Evolutionary conservation across 164 flowering plant genomes (phyloP).

Genomic region (Vitis vinifera): ASM3070453v1 NC_081821.1:4955501-4956000

Average conservation of each 20-base stretch:
- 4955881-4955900: neutral
- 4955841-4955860: too few species aligned
- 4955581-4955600: slow-evolving; percentile 41
- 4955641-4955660: slow-evolving; percentile 72
- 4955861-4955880: neutral
- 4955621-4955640: slow-evolving; percentile 71
- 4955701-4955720: slow-evolving; percentile 56
- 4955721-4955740: slow-evolving; percentile 71
- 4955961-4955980: too few species aligned
- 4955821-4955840: too few species aligned
- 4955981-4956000: too few species aligned
- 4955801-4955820: too few species aligned
- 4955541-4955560: slow-evolving; percentile 31
- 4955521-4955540: slow-evolving; percentile 19
- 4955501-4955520: slow-evolving; percentile 45
- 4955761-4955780: slow-evolving; percentile 93
- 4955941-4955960: neutral
- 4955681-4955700: slow-evolving; percentile 80
- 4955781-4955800: neutral
- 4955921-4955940: neutral
- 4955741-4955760: slow-evolving; percentile 56
- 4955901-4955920: neutral
- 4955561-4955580: slow-evolving; percentile 59
- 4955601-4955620: slow-evolving; percentile 68
- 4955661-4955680: slow-evolving; percentile 92